phyloP scores from a whole-genome alignment of 306 rosid species.

The Pyrus communis region DNA sequence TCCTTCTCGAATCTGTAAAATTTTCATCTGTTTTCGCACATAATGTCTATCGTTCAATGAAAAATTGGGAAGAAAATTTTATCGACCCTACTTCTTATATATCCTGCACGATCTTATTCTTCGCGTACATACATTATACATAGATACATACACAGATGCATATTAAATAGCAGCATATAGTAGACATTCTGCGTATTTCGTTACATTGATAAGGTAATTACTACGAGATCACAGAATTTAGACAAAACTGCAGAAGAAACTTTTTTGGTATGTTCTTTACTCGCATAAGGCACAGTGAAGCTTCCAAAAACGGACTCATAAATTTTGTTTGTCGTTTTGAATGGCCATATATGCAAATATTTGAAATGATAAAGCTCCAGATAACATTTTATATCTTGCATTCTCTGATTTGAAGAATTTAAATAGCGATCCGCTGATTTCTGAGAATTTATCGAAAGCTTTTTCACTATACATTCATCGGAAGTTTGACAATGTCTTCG shows the following conservation, averaged over 20 bases:
- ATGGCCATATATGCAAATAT: neutral
- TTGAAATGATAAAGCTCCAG: neutral
- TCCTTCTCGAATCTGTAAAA: slow-evolving; percentile 22
- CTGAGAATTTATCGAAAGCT: neutral
- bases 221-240: too few species aligned
- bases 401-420: neutral
- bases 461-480: neutral
- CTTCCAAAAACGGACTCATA: neutral
- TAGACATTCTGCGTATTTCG: neutral
- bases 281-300: neutral
- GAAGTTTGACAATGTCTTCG: neutral
- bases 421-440: neutral
- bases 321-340: neutral
- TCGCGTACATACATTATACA: neutral
- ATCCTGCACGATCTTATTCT: neutral
- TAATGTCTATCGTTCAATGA: neutral
- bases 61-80: neutral
- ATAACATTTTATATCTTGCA: neutral
- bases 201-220: neutral
- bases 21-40: slow-evolving; percentile 21
- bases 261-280: neutral
- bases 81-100: neutral
- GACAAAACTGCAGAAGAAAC: neutral
- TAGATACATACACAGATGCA: too few species aligned
- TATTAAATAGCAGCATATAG: neutral